phyloP scores from a whole-genome alignment of 2,329 filamentous ascomycete genomes.

The Zasmidium cellare region DNA sequence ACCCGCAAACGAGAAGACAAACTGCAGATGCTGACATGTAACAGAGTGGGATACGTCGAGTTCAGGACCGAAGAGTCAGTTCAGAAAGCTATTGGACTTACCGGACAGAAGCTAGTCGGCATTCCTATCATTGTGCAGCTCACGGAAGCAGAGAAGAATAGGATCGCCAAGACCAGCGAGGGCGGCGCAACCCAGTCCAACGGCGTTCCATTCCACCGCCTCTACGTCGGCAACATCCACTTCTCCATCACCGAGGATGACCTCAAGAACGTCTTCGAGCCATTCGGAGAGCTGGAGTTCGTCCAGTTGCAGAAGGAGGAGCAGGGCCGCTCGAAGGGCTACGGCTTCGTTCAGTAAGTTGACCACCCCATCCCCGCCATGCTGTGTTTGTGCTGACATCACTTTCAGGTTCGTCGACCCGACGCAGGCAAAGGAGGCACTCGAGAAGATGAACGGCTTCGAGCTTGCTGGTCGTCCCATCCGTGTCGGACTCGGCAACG shows the following conservation, averaged over 20 bases:
- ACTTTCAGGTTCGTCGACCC: constrained; percentile 58
- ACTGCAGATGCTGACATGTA: constrained; percentile 48
- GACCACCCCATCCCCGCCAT: neutral
- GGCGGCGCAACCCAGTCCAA: constrained; percentile 68
- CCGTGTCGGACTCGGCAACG: constrained; percentile 97
- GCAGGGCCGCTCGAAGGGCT: constrained; percentile 83
- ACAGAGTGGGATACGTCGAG: constrained; percentile 97
- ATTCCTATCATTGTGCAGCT: constrained; percentile 98
- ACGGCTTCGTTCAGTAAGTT: constrained; percentile 97
- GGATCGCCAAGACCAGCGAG: constrained; percentile 84
- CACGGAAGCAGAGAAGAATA: constrained; percentile 99
- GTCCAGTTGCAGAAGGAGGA: constrained; percentile 98
- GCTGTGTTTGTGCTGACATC: constrained; percentile 12
- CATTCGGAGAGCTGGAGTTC: constrained; percentile 96
- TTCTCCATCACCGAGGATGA: constrained; percentile 98
- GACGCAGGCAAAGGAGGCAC: constrained; percentile 84
- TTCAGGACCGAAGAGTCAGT: constrained; percentile 97
- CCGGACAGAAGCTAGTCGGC: constrained; percentile 96
- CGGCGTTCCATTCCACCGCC: constrained; percentile 90
- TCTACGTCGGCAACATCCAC: constrained; percentile 99
- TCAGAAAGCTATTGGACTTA: constrained; percentile 90
- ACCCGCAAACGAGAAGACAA: too few species aligned
- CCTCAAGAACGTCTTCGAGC: constrained; percentile 93
- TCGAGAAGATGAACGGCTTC: constrained; percentile 99
- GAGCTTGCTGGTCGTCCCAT: constrained; percentile 96